Conservation (phyloP, 169 alveolate species). For the Perkinsus marinus region DNA sequence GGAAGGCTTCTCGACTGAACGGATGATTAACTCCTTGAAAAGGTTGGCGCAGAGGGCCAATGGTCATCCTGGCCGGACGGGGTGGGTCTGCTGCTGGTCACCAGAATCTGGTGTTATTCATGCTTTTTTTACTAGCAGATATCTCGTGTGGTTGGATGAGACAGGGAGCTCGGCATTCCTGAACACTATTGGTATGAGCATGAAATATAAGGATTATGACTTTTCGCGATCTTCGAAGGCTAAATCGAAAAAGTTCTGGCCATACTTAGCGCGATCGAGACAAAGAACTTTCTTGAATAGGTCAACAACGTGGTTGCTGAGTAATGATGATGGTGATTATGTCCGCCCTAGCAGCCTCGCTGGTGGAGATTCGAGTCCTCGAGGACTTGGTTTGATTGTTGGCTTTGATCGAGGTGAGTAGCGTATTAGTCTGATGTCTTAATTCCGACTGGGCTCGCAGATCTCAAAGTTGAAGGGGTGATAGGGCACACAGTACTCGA, state of each 20-base stretch:
- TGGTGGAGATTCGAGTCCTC: neutral
- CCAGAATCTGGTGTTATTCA: too few relatives aligned
- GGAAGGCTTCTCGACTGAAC: neutral
- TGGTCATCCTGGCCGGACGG: too few relatives aligned
- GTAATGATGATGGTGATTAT: neutral
- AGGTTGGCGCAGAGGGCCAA: neutral
- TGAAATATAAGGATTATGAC: neutral
- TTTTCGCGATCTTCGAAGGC: neutral
- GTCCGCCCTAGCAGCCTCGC: neutral
- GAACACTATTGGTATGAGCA: neutral
- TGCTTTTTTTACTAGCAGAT: neutral
- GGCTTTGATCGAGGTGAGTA: neutral
- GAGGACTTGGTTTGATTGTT: neutral
- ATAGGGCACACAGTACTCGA: neutral
- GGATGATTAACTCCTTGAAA: neutral
- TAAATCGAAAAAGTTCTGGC: neutral
- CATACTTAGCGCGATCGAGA: too few relatives aligned
- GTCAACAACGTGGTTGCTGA: neutral
- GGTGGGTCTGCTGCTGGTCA: too few relatives aligned
- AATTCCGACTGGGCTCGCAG: too few relatives aligned
- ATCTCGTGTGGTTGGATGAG: neutral
- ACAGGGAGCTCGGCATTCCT: neutral
- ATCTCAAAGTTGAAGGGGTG: neutral
- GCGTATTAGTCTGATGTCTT: too few relatives aligned
- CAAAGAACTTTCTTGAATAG: neutral